Evolutionary conservation across 768 basidiomycete species (phyloP).

Genomic region (Polyporus arcularius): DNA sequence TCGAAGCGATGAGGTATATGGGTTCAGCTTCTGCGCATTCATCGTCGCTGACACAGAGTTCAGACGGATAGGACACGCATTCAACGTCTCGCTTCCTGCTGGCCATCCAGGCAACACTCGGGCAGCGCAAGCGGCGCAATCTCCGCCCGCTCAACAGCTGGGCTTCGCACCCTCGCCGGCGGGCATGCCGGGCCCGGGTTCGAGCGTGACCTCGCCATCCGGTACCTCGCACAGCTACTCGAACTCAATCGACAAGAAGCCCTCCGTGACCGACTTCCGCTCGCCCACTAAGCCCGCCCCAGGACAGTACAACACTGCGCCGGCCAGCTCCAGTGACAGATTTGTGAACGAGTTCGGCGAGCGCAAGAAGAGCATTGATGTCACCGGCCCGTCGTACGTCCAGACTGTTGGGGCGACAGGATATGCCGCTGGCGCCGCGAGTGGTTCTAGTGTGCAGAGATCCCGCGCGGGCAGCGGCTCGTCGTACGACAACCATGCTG

Average conservation of each 20-base stretch:
- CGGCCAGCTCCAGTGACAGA: conserved; percentile 20
- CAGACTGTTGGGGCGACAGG: conserved; percentile 28
- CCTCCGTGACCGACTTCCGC: conserved; percentile 12
- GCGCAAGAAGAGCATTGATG: conserved; percentile 20
- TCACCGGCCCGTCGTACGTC: neutral
- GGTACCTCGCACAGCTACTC: conserved; percentile 22
- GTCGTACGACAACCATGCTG: conserved; percentile 10
- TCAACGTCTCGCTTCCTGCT: conserved; percentile 37
- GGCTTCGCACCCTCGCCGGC: conserved; percentile 9
- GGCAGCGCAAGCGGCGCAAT: neutral
- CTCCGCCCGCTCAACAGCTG: neutral
- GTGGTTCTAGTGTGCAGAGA: neutral
- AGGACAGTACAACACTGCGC: conserved; percentile 33
- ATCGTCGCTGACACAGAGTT: neutral
- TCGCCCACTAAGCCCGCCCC: conserved; percentile 18
- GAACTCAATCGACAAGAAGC: conserved; percentile 15
- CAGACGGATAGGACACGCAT: conserved; percentile 53
- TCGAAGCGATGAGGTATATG: conserved; percentile 60
- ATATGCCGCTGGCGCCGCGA: neutral
- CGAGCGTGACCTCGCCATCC: neutral
- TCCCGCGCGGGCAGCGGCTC: conserved; percentile 7
- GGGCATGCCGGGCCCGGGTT: neutral
- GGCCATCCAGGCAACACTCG: neutral
- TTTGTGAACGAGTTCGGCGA: conserved; percentile 29
- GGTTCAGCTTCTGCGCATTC: neutral